Percentiles rank a stretch among this genome's conserved stretches.
These are phyloP conservation scores for Tolypocladium cylindrosporum DNA, from an alignment of 2,329 filamentous ascomycete genomes.

Conservation along the genomic window DNA sequence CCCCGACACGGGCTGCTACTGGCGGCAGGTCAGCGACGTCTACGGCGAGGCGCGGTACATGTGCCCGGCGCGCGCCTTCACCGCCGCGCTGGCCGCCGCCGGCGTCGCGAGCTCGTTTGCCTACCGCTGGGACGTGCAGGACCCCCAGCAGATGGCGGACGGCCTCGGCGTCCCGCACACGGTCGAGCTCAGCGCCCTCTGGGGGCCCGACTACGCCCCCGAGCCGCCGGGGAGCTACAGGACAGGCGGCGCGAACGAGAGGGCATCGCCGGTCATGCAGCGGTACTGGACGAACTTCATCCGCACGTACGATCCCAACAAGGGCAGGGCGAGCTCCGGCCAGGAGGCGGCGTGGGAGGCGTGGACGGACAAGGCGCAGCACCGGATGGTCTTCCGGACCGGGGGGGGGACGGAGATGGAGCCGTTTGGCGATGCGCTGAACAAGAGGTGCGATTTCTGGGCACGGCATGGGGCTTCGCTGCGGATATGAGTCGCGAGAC, in stretches of 20 bases:
- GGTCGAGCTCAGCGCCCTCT: slow-evolving; percentile 57
- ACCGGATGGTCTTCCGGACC: slow-evolving; percentile 30
- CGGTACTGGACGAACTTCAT: slow-evolving; percentile 71
- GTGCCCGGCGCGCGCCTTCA: slow-evolving; percentile 23
- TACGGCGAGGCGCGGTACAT: slow-evolving; percentile 25
- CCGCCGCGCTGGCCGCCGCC: slow-evolving; percentile 16
- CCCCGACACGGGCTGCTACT: slow-evolving; percentile 21
- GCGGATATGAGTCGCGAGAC: slow-evolving; percentile 7
- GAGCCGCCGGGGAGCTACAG: slow-evolving; percentile 47
- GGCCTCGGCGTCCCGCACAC: slow-evolving; percentile 60
- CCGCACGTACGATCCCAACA: slow-evolving; percentile 54
- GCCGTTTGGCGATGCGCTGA: slow-evolving; percentile 12
- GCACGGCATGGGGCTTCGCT: slow-evolving; percentile 8
- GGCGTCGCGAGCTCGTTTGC: slow-evolving; percentile 43
- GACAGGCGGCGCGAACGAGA: slow-evolving; percentile 39
- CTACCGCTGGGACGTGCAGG: slow-evolving; percentile 61
- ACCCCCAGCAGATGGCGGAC: slow-evolving; percentile 36
- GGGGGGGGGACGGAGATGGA: slow-evolving; percentile 30
- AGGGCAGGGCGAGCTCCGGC: slow-evolving; percentile 11
- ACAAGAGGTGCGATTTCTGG: slow-evolving; percentile 17
- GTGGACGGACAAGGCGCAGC: slow-evolving; percentile 20
- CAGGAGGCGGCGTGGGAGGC: slow-evolving; percentile 28
- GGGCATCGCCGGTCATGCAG: slow-evolving; percentile 51
- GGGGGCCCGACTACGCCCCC: slow-evolving; percentile 46
- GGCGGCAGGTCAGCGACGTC: slow-evolving; percentile 24